These are phyloP conservation scores for Plenodomus lindquistii DNA, from an alignment of 2,329 filamentous ascomycete species.

Conservation along the genomic window DNA sequence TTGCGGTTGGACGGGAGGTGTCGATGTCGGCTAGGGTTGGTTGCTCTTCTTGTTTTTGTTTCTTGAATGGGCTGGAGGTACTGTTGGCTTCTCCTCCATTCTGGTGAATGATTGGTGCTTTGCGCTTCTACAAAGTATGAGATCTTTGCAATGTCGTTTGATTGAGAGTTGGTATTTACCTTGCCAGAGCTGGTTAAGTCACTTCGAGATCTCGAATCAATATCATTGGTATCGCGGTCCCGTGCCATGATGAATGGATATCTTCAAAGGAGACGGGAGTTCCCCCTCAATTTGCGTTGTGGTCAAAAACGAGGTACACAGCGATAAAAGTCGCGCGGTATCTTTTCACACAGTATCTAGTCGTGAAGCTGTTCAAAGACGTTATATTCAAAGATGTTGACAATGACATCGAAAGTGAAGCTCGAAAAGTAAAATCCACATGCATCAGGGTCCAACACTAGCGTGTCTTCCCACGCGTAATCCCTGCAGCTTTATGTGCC, in stretches of 20 bases:
- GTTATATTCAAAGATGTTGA: neutral
- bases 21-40: slow-evolving; percentile 42
- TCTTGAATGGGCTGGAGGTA: slow-evolving; percentile 17
- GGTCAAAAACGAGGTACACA: no score
- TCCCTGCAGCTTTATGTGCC: slow-evolving; percentile 2
- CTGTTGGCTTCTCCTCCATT: slow-evolving; percentile 3
- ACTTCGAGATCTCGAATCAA: slow-evolving; percentile 4
- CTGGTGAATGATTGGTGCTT: slow-evolving; percentile 22
- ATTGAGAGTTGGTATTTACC: neutral
- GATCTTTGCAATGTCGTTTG: neutral
- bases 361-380: neutral
- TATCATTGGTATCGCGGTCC: slow-evolving; percentile 3
- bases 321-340: no score
- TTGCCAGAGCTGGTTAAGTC: slow-evolving; percentile 5
- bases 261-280: no score
- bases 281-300: no score
- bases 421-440: slow-evolving; percentile 3
- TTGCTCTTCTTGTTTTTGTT: slow-evolving; percentile 14
- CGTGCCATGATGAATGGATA: slow-evolving; percentile 1
- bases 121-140: slow-evolving; percentile 20
- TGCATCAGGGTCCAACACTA: slow-evolving; percentile 16
- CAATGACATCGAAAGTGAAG: neutral
- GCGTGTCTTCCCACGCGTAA: slow-evolving; percentile 10
- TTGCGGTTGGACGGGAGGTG: slow-evolving; percentile 69
- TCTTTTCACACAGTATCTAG: no score